Percentiles rank a stretch among this genome's conserved stretches.
These are phyloP conservation scores for Hemerocallis citrina DNA, from an alignment of 106 monocot species.

Conservation along the genomic window DNA sequence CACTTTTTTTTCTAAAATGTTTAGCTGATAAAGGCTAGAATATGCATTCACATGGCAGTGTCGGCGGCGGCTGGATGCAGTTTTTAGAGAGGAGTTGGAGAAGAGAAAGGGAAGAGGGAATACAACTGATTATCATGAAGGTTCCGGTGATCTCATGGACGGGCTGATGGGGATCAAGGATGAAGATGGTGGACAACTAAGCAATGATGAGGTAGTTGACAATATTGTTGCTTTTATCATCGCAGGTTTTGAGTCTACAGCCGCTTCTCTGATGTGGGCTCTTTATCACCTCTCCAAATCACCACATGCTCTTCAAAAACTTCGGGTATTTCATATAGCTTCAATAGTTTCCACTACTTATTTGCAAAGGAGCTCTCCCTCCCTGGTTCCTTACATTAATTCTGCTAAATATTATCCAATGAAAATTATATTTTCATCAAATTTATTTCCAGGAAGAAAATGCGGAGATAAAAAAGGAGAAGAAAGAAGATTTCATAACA, in stretches of 20 bases:
- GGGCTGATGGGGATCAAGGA: slow-evolving; percentile 8
- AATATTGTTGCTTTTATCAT: slow-evolving; percentile 10
- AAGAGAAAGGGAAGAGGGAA: background rate
- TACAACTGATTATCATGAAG: background rate
- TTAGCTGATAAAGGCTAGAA: too few species aligned
- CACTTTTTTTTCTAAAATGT: too few species aligned
- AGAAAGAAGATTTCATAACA: slow-evolving; percentile 15
- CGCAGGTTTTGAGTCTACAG: slow-evolving; percentile 8
- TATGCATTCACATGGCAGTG: too few species aligned
- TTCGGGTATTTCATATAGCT: background rate
- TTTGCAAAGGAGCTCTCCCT: too few species aligned
- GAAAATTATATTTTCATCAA: too few species aligned
- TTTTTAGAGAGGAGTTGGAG: slow-evolving; percentile 1
- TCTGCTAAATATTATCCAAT: background rate
- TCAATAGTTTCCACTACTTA: background rate
- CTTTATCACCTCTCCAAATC: slow-evolving; percentile 11
- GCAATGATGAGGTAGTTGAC: slow-evolving; percentile 13
- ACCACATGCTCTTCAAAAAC: slow-evolving; percentile 8
- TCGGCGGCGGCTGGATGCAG: background rate
- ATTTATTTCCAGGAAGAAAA: slow-evolving; percentile 11
- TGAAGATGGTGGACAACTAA: slow-evolving; percentile 6
- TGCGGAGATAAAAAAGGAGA: background rate
- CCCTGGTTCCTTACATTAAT: too few species aligned
- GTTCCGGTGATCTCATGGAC: slow-evolving; percentile 14
- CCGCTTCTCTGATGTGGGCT: slow-evolving; percentile 7